A percentile compares a stretch with the other conserved stretches of the same genome.
phyloP scores from a whole-genome alignment of 345 rosid genomes.

The Arabidopsis thaliana region TAIR10.1 NC_003076.8:23581501-23582000 shows the following conservation, averaged over 20 bases:
- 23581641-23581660: slow-evolving; percentile 12
- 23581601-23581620: slow-evolving; percentile 93
- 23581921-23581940: slow-evolving; percentile 80
- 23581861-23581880: background rate
- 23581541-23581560: slow-evolving; percentile 99
- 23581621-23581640: slow-evolving; percentile 91
- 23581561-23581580: slow-evolving; percentile 93
- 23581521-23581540: slow-evolving; percentile 98
- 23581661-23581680: slow-evolving; percentile 21
- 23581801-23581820: slow-evolving; percentile 85
- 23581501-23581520: slow-evolving; percentile 95
- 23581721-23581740: slow-evolving; percentile 96
- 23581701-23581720: slow-evolving; percentile 16
- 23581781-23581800: slow-evolving; percentile 83
- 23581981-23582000: slow-evolving; percentile 48
- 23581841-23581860: slow-evolving; percentile 22
- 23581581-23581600: slow-evolving; percentile 81
- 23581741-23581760: slow-evolving; percentile 98
- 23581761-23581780: slow-evolving; percentile 85
- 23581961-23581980: slow-evolving; percentile 77
- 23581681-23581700: slow-evolving; percentile 12
- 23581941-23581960: slow-evolving; percentile 94
- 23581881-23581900: background rate
- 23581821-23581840: background rate
- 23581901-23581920: background rate